A percentile compares a stretch with the other conserved stretches of the same genome.
Evolutionary conservation across 2,329 filamentous ascomycete genomes (phyloP).

Genomic region (Botrytis byssoidea): DNA sequence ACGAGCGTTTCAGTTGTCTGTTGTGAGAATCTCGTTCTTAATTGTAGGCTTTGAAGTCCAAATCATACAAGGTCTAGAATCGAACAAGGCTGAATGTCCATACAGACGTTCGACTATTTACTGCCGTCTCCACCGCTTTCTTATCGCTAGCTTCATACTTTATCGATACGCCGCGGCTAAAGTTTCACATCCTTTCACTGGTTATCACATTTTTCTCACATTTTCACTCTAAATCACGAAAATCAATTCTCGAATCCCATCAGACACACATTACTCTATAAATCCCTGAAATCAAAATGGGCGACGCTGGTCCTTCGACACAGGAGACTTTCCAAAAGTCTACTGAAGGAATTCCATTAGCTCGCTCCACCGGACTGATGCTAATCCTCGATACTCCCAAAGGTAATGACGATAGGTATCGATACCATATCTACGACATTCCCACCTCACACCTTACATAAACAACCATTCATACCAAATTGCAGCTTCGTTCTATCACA

Average conservation of each 20-base stretch:
- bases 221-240: not conserved
- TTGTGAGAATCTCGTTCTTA: not conserved
- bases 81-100: not conserved
- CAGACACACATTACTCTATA: not conserved
- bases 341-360: conserved; percentile 38
- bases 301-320: not conserved
- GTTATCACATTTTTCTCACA: not conserved
- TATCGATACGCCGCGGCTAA: conserved; percentile 7
- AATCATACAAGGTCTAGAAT: conserved; percentile 4
- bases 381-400: conserved; percentile 51
- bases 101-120: not conserved
- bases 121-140: conserved; percentile 22
- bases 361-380: conserved; percentile 44
- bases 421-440: not conserved
- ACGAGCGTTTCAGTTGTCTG: not conserved
- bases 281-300: not conserved
- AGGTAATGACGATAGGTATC: conserved; percentile 40
- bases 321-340: not conserved
- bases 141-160: conserved; percentile 16
- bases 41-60: not conserved
- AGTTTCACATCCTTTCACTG: not conserved
- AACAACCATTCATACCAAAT: not conserved
- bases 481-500: not conserved
- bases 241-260: not conserved
- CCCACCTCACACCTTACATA: not conserved